Evolutionary conservation across 257 asterid species (phyloP).

Genomic region (Nicotiana tabacum): DNA sequence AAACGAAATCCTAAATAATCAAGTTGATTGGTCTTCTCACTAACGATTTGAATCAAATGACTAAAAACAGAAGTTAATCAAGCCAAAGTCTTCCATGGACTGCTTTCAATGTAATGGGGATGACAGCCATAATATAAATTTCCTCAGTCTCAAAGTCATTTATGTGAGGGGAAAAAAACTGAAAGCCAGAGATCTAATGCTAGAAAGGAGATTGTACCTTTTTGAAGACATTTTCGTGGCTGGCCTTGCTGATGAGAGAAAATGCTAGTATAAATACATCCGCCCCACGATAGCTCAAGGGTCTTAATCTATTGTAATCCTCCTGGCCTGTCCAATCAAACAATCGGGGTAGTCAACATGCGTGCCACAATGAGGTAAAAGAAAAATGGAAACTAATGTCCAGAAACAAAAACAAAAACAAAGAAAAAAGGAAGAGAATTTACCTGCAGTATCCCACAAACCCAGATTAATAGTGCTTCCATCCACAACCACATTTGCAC

Average conservation of each 20-base stretch:
- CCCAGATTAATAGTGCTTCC: slow-evolving; percentile 79
- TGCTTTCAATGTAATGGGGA: neutral
- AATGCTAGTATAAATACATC: slow-evolving; percentile 89
- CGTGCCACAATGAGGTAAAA: slow-evolving; percentile 12
- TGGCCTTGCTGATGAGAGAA: slow-evolving; percentile 89
- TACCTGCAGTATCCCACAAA: slow-evolving; percentile 93
- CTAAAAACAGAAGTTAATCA: neutral
- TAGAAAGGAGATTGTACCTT: slow-evolving; percentile 33
- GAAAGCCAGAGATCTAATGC: neutral
- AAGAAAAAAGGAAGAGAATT: neutral
- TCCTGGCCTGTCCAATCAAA: slow-evolving; percentile 60
- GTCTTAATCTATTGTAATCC: slow-evolving; percentile 83
- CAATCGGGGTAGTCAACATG: neutral
- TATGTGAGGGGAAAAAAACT: neutral
- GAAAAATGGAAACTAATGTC: neutral
- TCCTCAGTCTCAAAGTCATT: neutral
- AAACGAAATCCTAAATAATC: neutral
- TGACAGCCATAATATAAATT: neutral
- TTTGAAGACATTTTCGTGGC: slow-evolving; percentile 74
- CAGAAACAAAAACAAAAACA: neutral
- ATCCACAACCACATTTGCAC: slow-evolving; percentile 81
- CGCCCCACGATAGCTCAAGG: slow-evolving; percentile 91
- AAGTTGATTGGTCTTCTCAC: neutral
- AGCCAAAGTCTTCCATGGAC: neutral
- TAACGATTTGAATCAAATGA: neutral